Evolutionary conservation across 2,329 filamentous ascomycete species (phyloP).

Genomic region (Botryotinia convoluta): DNA sequence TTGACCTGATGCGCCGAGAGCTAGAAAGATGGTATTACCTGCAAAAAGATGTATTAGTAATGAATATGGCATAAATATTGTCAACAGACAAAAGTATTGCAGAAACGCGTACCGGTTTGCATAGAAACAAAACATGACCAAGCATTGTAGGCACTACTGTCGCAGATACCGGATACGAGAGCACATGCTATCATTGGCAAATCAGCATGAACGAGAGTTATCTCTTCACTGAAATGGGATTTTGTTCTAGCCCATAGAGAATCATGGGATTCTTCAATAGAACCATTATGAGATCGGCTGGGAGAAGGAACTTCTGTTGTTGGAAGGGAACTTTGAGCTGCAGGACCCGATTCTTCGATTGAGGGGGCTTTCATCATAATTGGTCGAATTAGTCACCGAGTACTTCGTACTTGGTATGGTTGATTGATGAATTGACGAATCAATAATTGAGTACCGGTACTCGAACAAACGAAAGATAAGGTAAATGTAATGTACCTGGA

Average conservation of each 20-base stretch:
- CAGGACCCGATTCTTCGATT: neutral
- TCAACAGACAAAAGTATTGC: neutral
- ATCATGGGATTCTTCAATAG: conserved; percentile 17
- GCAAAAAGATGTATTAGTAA: neutral
- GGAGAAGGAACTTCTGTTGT: conserved; percentile 20
- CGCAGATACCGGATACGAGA: conserved; percentile 47
- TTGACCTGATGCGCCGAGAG: conserved; percentile 54
- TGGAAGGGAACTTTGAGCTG: neutral
- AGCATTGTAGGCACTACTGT: conserved; percentile 48
- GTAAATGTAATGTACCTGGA: neutral
- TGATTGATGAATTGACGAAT: neutral
- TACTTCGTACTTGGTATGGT: neutral
- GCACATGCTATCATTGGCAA: conserved; percentile 44
- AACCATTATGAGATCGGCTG: conserved; percentile 20
- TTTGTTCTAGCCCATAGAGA: neutral
- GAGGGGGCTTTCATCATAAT: neutral
- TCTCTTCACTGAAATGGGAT: conserved; percentile 34
- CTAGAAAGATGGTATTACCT: conserved; percentile 63
- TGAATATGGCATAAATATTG: neutral
- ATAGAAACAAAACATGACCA: conserved; percentile 51
- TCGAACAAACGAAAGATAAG: neutral
- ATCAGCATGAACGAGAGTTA: conserved; percentile 37
- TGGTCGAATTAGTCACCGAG: neutral
- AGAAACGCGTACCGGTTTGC: conserved; percentile 46
- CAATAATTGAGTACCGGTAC: neutral